A percentile compares a stretch with the other conserved stretches of the same genome.
These are phyloP conservation scores for Vachellia collinsii DNA, from an alignment of 306 rosid genomes.

Conservation along the genomic window DNA sequence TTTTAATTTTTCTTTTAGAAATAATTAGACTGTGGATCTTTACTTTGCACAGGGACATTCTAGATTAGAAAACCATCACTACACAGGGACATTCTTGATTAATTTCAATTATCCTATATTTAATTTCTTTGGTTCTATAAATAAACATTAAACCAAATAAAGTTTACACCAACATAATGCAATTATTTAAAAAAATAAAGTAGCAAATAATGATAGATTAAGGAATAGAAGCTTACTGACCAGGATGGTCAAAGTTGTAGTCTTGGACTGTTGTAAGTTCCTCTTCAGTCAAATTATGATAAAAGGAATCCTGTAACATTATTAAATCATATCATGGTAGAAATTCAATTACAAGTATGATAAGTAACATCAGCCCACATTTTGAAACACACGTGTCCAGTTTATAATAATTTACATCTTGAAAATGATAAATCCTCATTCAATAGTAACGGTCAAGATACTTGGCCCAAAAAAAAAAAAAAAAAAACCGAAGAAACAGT, in stretches of 20 bases:
- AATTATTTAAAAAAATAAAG: slow-evolving; percentile 1
- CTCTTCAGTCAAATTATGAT: slow-evolving; percentile 74
- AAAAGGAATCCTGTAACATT: slow-evolving; percentile 84
- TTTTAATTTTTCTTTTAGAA: no score
- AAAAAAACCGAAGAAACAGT: no score
- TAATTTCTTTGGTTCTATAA: neutral
- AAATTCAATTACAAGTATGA: neutral
- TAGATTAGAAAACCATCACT: neutral
- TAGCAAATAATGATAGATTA: slow-evolving; percentile 19
- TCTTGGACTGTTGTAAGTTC: slow-evolving; percentile 78
- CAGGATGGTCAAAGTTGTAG: slow-evolving; percentile 99
- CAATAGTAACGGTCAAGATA: neutral
- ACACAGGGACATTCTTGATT: neutral
- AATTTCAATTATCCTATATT: neutral
- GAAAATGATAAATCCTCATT: neutral
- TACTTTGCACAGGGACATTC: no score
- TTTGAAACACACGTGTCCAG: slow-evolving; percentile 6
- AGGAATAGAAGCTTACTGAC: slow-evolving; percentile 54
- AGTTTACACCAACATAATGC: neutral
- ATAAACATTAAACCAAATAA: neutral
- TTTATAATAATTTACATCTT: neutral
- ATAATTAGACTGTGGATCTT: no score
- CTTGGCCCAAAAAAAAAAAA: no score
- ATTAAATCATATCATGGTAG: slow-evolving; percentile 25
- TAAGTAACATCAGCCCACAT: slow-evolving; percentile 14